phyloP scores from a whole-genome alignment of 2,329 filamentous ascomycete genomes.

The Chaetothyriales sp. region DNA sequence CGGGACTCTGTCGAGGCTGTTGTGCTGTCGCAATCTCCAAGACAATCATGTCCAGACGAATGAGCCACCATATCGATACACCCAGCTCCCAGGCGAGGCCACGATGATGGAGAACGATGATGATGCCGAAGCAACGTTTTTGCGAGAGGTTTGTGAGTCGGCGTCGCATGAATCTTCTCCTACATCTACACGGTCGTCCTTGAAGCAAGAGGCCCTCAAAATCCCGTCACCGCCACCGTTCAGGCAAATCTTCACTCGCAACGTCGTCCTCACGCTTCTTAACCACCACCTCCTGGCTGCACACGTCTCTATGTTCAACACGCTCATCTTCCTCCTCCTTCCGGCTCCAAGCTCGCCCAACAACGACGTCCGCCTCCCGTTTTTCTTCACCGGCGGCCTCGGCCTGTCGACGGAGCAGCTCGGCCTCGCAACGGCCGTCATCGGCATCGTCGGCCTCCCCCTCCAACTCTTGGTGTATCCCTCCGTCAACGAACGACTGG shows the following conservation, averaged over 20 bases:
- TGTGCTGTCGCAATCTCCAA: background rate
- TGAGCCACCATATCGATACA: slow-evolving; percentile 11
- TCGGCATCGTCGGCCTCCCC: slow-evolving; percentile 61
- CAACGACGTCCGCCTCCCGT: slow-evolving; percentile 17
- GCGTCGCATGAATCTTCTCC: slow-evolving; percentile 5
- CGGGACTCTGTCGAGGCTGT: background rate
- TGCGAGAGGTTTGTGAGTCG: slow-evolving; percentile 12
- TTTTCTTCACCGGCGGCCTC: slow-evolving; percentile 56
- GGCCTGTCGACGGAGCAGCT: slow-evolving; percentile 59
- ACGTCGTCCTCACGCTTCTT: slow-evolving; percentile 45
- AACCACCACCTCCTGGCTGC: slow-evolving; percentile 57
- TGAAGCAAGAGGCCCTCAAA: slow-evolving; percentile 1
- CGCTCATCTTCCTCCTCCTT: slow-evolving; percentile 63
- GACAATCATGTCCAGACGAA: background rate
- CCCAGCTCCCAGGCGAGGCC: background rate
- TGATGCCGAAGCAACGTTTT: slow-evolving; percentile 11
- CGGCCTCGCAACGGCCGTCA: slow-evolving; percentile 63
- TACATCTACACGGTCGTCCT: slow-evolving; percentile 7
- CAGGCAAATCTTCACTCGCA: slow-evolving; percentile 39
- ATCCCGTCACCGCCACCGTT: slow-evolving; percentile 22
- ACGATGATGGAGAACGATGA: background rate
- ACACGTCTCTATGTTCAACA: slow-evolving; percentile 62
- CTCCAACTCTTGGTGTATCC: slow-evolving; percentile 63
- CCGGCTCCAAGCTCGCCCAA: slow-evolving; percentile 49
- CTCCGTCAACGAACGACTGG: slow-evolving; percentile 49